Base-by-base conservation (phyloP, 352 stramenopile species). In the Phytophthora fragariaefolia region DNA sequence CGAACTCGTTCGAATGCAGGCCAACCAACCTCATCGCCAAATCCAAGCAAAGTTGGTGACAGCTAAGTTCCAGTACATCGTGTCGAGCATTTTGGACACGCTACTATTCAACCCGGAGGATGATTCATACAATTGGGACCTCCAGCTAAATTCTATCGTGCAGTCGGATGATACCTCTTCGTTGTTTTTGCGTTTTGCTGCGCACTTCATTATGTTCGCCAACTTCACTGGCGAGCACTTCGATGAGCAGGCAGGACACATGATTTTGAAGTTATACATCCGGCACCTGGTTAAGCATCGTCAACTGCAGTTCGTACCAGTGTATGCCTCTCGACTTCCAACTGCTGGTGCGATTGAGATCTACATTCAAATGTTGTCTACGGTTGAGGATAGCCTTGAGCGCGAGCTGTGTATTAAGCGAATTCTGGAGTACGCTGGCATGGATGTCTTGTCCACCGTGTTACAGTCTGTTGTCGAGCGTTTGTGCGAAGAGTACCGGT, bases 241-340 rank as follows among this genome's bases (percentile, higher is more conserved):
- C 38, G 82, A 93, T 45, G 75, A 83, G 27, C 63, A 78, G 28
- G 79, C 83, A 3, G 80, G 80, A 18, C 82, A 94, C 63, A 91
- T 92, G 74, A 92, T 94, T 63, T 46, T 93, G 15, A 94, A 94
- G 65, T 58, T 83, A 18, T 96, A 96, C 56, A 90, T 96, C 59
- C 83, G 88, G 0, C 85, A 96, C 51, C 61, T 96, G 20, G 82
- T 93, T 24, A 89, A 93, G 70, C 85, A 93, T 23, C 76, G 76
- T 2, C 85, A 96, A 34, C 74, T 90, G 51, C 80, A 91, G 52
- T 79, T 94, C 7, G 81, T 94, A 20, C 84, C 88, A 12, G 58
- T 96, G 3, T 96, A 94, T 51, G 85, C 76, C 0, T 85, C 84
- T 54, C 76, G 73, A 7, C 73, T 96, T 8, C 88, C 88, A 26